Conservation (phyloP, 2,329 filamentous ascomycete genomes). For the Microsporum canis region DNA sequence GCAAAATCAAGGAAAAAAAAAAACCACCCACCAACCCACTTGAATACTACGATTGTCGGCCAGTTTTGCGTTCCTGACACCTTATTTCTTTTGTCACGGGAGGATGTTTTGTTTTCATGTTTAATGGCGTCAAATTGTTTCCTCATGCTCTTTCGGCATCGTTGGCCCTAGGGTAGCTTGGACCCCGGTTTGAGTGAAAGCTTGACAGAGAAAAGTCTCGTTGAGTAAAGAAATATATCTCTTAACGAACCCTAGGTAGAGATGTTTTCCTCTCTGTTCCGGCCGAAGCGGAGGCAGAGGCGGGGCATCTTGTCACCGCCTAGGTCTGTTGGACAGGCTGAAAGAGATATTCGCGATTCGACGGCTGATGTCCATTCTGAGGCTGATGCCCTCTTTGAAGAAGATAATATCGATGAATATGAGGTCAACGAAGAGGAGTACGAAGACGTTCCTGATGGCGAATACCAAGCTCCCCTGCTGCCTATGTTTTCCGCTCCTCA, state of each 20-base stretch:
- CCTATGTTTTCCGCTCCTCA: constrained; percentile 72
- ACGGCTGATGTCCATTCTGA: background rate
- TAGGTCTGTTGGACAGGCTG: background rate
- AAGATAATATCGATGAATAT: constrained; percentile 27
- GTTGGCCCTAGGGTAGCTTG: background rate
- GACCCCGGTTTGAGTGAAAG: background rate
- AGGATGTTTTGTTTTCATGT: background rate
- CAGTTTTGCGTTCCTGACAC: background rate
- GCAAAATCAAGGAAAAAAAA: background rate
- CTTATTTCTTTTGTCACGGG: background rate
- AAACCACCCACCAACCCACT: background rate
- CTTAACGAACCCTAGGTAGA: background rate
- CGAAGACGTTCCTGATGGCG: constrained; percentile 23
- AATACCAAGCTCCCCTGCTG: constrained; percentile 43
- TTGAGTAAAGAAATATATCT: background rate
- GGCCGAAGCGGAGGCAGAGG: constrained; percentile 3
- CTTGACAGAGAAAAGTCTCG: background rate
- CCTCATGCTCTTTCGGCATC: background rate
- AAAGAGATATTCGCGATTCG: background rate
- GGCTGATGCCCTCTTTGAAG: background rate
- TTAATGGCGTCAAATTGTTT: background rate
- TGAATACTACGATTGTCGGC: background rate
- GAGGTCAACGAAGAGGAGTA: constrained; percentile 32
- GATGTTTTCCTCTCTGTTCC: constrained; percentile 8
- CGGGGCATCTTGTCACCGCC: background rate